Evolutionary conservation across 306 rosid genomes (phyloP).

Genomic region (Heteromeles arbutifolia): DNA sequence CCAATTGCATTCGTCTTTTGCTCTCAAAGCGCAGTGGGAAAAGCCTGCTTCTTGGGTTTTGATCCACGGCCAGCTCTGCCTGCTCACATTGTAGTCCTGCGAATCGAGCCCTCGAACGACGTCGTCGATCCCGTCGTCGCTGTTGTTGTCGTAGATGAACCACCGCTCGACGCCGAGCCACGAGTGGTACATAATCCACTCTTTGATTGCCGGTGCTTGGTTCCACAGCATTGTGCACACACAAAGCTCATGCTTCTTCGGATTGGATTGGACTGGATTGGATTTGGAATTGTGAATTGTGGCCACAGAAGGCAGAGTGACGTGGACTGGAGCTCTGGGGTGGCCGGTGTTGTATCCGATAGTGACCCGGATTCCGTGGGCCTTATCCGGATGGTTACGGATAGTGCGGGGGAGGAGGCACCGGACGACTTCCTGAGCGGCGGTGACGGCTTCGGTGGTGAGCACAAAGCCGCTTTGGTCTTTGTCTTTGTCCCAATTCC

Average conservation of each 20-base stretch:
- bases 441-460: slow-evolving; percentile 50
- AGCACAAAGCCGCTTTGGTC: slow-evolving; percentile 27
- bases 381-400: slow-evolving; percentile 33
- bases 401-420: slow-evolving; percentile 59
- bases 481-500: slow-evolving; percentile 5
- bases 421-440: slow-evolving; percentile 85
- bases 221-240: slow-evolving; percentile 96
- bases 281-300: slow-evolving; percentile 22
- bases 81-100: slow-evolving; percentile 57
- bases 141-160: slow-evolving; percentile 93
- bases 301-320: slow-evolving; percentile 60
- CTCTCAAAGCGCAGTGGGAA: slow-evolving; percentile 81
- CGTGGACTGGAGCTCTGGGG: slow-evolving; percentile 23
- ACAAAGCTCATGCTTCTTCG: slow-evolving; percentile 59
- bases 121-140: slow-evolving; percentile 67
- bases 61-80: slow-evolving; percentile 87
- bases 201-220: slow-evolving; percentile 68
- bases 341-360: slow-evolving; percentile 31
- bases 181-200: slow-evolving; percentile 88
- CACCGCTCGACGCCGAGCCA: slow-evolving; percentile 93
- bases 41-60: slow-evolving; percentile 97
- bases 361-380: slow-evolving; percentile 54
- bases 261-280: slow-evolving; percentile 1
- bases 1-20: slow-evolving; percentile 85
- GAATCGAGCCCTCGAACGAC: slow-evolving; percentile 49